Conservation (phyloP, 768 basidiomycete species). For the Cyclocybe cylindracea region DNA sequence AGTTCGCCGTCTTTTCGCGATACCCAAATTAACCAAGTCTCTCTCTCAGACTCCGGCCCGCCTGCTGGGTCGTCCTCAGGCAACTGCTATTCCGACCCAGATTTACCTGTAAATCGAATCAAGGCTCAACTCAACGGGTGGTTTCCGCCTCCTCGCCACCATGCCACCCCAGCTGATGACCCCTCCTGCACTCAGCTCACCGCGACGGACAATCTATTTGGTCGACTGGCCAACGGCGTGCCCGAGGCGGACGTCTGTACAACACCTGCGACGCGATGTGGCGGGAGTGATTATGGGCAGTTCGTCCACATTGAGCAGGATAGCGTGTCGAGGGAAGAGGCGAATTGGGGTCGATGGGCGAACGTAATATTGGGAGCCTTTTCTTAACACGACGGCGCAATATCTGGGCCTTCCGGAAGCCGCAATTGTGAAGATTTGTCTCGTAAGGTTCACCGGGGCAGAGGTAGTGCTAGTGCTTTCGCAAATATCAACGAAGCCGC, state of each 20-base stretch:
- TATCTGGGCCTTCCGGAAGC: no score
- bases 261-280: neutral
- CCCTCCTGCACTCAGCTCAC: neutral
- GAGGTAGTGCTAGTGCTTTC: no score
- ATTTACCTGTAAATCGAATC: neutral
- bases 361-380: no score
- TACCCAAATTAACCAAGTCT: neutral
- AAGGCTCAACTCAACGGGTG: neutral
- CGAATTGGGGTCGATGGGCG: no score
- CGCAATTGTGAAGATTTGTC: no score
- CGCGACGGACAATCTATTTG: slow-evolving; percentile 1
- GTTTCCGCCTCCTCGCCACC: neutral
- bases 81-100: neutral
- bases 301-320: slow-evolving; percentile 3
- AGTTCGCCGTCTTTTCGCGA: no score
- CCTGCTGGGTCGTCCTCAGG: neutral
- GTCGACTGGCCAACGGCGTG: neutral
- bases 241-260: neutral
- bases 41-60: no score
- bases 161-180: neutral
- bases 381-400: no score
- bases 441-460: no score
- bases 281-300: neutral
- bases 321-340: neutral
- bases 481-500: no score